phyloP scores from a whole-genome alignment of 1,284 basidiomycete species.

The Ganoderma sinense region DNA sequence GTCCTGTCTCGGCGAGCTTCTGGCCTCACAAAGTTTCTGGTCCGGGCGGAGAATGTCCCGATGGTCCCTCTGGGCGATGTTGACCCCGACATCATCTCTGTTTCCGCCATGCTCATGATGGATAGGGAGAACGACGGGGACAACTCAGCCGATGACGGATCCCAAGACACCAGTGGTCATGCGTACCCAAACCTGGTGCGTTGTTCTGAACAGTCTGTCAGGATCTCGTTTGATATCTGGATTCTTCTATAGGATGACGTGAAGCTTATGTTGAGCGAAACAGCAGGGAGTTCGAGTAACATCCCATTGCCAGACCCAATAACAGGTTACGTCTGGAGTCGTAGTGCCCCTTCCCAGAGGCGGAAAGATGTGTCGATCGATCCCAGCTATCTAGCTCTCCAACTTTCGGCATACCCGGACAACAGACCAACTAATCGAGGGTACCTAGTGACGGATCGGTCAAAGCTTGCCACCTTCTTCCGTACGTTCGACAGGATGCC shows the following conservation, averaged over 20 bases:
- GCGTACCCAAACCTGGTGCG: conserved; percentile 23
- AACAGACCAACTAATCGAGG: conserved; percentile 43
- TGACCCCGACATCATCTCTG: conserved; percentile 76
- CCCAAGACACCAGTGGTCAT: conserved; percentile 3
- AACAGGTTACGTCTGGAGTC: conserved; percentile 86
- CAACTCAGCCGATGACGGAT: conserved; percentile 15
- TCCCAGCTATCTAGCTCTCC: conserved; percentile 88
- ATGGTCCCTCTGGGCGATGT: conserved; percentile 85
- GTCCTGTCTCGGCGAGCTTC: conserved; percentile 89
- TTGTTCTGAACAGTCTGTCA: not conserved
- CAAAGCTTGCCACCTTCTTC: conserved; percentile 62
- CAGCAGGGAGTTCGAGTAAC: conserved; percentile 11
- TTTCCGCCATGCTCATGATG: conserved; percentile 79
- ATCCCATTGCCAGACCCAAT: conserved; percentile 59
- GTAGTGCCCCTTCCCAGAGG: conserved; percentile 84
- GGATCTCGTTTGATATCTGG: conserved; percentile 29
- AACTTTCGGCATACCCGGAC: conserved; percentile 85
- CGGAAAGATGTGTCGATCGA: conserved; percentile 88
- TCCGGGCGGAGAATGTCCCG: conserved; percentile 90
- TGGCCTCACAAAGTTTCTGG: conserved; percentile 89
- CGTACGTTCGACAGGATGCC: conserved; percentile 86
- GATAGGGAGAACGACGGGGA: conserved; percentile 50
- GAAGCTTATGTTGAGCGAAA: conserved; percentile 25
- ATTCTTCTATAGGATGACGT: conserved; percentile 22
- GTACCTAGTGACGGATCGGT: conserved; percentile 64